These are phyloP conservation scores for Closterium sp. DNA, from an alignment of 139 green algal genomes.

Conservation along the genomic window DNA sequence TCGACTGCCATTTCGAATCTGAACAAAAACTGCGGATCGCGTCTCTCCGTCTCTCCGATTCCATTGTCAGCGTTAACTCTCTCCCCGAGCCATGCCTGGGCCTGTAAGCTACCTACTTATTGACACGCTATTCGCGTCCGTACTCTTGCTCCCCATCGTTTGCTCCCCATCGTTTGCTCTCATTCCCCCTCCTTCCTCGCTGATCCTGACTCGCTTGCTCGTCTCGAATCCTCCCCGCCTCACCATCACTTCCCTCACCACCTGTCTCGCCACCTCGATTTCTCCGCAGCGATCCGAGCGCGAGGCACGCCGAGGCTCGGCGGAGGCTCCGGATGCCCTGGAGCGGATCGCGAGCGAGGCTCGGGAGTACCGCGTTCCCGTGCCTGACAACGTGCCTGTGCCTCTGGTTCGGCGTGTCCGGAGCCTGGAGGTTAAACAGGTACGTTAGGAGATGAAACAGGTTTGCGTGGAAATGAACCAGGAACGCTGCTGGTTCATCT, in stretches of 20 bases:
- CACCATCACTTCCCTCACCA: too few relatives aligned
- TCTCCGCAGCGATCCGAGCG: neutral
- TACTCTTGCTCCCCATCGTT: too few relatives aligned
- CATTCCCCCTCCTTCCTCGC: too few relatives aligned
- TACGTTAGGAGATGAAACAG: neutral
- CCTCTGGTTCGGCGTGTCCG: neutral
- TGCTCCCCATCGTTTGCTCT: too few relatives aligned
- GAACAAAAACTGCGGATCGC: neutral
- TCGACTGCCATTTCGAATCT: neutral
- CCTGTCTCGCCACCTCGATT: too few relatives aligned
- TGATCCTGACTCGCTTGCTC: too few relatives aligned
- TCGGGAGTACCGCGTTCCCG: neutral
- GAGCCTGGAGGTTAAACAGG: neutral
- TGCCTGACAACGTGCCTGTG: neutral
- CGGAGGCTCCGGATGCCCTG: neutral
- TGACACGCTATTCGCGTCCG: neutral
- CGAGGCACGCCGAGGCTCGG: neutral
- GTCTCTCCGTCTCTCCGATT: neutral
- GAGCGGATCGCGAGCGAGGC: neutral
- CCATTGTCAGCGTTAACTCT: neutral
- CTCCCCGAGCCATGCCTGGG: neutral
- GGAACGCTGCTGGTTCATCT: too few relatives aligned
- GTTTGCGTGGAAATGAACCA: too few relatives aligned
- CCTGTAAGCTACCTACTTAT: too few relatives aligned
- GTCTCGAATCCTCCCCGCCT: too few relatives aligned